phyloP scores from a whole-genome alignment of 2,329 filamentous ascomycete genomes.

The Neonectria neomacrospora region DNA sequence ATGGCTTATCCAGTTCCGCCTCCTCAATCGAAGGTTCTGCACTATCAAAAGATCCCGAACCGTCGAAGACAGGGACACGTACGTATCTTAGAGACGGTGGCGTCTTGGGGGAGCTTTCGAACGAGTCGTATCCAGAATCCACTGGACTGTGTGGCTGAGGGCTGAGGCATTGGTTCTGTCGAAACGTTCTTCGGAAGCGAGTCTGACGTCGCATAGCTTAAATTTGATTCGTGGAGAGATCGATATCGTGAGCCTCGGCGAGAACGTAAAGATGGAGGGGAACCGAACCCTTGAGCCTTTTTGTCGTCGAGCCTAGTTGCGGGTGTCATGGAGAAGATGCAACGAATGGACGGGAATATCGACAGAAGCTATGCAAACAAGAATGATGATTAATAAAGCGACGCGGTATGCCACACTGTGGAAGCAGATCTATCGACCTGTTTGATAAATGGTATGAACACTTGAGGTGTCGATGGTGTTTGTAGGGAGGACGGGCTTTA shows the following conservation, averaged over 20 bases:
- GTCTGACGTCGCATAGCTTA: conserved; percentile 21
- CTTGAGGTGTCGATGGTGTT: conserved; percentile 31
- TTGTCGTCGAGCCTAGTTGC: not conserved
- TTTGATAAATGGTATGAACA: conserved; percentile 36
- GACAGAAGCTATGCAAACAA: conserved; percentile 15
- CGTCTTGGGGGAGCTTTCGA: conserved; percentile 32
- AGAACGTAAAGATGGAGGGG: not conserved
- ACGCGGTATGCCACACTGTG: conserved; percentile 14
- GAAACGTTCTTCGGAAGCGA: conserved; percentile 23
- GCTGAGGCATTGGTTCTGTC: conserved; percentile 13
- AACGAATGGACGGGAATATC: conserved; percentile 37
- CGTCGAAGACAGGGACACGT: conserved; percentile 32
- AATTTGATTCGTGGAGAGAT: not conserved
- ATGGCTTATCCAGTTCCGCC: conserved; percentile 2
- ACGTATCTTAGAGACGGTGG: conserved; percentile 15
- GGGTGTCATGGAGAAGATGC: conserved; percentile 17
- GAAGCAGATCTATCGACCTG: conserved; percentile 18
- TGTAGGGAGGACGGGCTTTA: conserved; percentile 35
- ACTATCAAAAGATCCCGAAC: conserved; percentile 27
- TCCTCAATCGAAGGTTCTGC: conserved; percentile 12
- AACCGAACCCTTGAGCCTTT: not conserved
- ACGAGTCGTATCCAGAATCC: conserved; percentile 48
- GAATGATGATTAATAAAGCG: conserved; percentile 27
- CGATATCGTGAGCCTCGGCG: not conserved
- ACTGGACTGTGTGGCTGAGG: conserved; percentile 31